These are phyloP conservation scores for Endotrypanum monterogeii DNA, from an alignment of 208 protist genomes.

Conservation along the genomic window DNA sequence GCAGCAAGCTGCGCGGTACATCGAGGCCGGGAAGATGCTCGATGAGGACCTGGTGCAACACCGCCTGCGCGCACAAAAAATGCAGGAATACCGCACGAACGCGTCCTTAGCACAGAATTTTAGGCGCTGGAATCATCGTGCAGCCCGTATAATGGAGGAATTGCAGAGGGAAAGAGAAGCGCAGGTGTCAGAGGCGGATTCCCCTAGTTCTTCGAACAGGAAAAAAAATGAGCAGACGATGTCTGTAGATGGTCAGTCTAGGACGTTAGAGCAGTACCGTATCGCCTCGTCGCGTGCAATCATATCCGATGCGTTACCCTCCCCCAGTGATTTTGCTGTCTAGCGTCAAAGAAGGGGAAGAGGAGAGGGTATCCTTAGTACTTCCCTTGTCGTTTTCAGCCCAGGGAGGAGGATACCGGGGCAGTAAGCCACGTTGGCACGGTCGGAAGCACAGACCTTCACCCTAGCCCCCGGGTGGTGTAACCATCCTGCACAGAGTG, in stretches of 20 bases:
- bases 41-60: conserved; percentile 53
- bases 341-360: too few relatives aligned
- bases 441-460: not conserved
- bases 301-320: conserved; percentile 7
- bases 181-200: conserved; percentile 21
- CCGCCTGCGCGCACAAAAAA: conserved; percentile 43
- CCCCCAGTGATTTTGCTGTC: conserved; percentile 27
- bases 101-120: conserved; percentile 62
- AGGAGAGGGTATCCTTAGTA: too few relatives aligned
- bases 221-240: not conserved
- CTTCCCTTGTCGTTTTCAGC: too few relatives aligned
- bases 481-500: too few relatives aligned
- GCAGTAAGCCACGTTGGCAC: too few relatives aligned
- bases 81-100: conserved; percentile 43
- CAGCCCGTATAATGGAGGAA: conserved; percentile 71
- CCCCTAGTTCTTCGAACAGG: not conserved
- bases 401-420: too few relatives aligned
- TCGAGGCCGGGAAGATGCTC: conserved; percentile 35
- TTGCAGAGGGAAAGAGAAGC: conserved; percentile 38
- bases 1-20: conserved; percentile 40
- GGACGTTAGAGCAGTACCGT: not conserved
- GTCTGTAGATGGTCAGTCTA: conserved; percentile 8
- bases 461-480: too few relatives aligned
- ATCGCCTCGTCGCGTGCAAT: not conserved
- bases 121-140: conserved; percentile 75